A percentile compares a stretch with the other conserved stretches of the same genome.
Conservation (phyloP, 2,329 filamentous ascomycete species). For the Fusarium armeniacum region DNA sequence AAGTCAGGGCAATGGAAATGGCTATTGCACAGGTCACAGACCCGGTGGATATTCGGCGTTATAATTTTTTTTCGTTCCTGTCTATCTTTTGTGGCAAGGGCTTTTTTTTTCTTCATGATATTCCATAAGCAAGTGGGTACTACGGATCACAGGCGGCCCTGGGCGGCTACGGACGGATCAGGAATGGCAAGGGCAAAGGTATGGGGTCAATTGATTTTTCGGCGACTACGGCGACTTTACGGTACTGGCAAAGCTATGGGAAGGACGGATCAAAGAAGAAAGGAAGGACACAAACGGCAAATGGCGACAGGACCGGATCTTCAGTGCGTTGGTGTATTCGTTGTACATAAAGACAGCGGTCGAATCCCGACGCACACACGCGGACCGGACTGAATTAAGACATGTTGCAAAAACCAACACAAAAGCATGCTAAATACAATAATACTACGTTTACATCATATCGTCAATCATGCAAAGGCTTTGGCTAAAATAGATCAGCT, state of each 20-base stretch:
- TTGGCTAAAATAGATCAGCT: constrained; percentile 2
- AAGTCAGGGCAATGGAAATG: constrained; percentile 34
- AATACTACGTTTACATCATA: constrained; percentile 33
- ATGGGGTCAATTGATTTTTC: constrained; percentile 38
- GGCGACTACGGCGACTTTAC: constrained; percentile 41
- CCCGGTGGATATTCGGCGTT: constrained; percentile 47
- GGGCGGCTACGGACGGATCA: constrained; percentile 44
- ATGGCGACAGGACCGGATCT: constrained; percentile 45
- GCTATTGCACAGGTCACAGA: constrained; percentile 29
- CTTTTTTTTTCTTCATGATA: constrained; percentile 47
- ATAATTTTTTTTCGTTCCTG: constrained; percentile 33
- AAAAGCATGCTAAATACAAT: constrained; percentile 42
- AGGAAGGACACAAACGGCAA: constrained; percentile 38
- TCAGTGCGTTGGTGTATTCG: constrained; percentile 37
- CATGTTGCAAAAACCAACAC: constrained; percentile 24
- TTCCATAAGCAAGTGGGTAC: constrained; percentile 48
- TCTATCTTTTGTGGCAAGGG: constrained; percentile 46
- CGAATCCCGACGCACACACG: constrained; percentile 27
- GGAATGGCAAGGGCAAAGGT: constrained; percentile 37
- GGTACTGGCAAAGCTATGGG: constrained; percentile 31
- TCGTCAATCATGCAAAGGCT: not conserved
- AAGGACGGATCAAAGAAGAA: constrained; percentile 27
- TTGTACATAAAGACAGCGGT: constrained; percentile 42
- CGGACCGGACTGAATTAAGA: constrained; percentile 23
- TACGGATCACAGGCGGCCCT: constrained; percentile 40